A percentile compares a stretch with the other conserved stretches of the same genome.
Conservation (phyloP, 164 flowering plant species). For the Brasenia schreberi region DNA sequence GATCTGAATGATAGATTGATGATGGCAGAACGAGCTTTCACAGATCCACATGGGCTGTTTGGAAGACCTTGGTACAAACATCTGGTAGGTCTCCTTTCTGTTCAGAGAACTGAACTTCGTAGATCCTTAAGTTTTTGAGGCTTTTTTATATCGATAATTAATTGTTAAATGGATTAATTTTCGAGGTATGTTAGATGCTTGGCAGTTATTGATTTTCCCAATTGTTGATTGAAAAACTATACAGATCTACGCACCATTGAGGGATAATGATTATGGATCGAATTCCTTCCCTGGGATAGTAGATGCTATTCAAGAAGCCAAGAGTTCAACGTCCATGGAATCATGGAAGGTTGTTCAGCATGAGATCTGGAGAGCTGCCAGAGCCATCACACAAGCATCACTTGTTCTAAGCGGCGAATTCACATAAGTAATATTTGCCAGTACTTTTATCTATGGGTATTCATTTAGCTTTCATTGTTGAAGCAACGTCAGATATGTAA, state of each 20-base stretch:
- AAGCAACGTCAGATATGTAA: not conserved
- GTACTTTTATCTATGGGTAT: not conserved
- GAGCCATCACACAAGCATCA: slow-evolving; percentile 51
- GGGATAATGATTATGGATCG: slow-evolving; percentile 52
- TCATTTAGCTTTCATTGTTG: not conserved
- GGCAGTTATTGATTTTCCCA: not conserved
- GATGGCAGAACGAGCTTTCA: slow-evolving; percentile 78
- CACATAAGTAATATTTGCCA: slow-evolving; percentile 18
- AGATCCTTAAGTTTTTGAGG: no score
- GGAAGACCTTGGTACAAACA: slow-evolving; percentile 70
- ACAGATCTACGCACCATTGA: slow-evolving; percentile 61
- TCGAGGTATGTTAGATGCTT: not conserved
- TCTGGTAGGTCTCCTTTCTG: slow-evolving; percentile 34
- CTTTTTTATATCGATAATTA: no score
- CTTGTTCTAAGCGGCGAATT: slow-evolving; percentile 40
- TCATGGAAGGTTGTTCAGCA: slow-evolving; percentile 54
- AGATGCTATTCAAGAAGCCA: slow-evolving; percentile 46
- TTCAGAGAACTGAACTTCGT: not conserved
- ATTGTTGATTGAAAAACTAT: not conserved
- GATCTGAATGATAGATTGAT: slow-evolving; percentile 61
- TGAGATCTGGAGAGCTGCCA: slow-evolving; percentile 62
- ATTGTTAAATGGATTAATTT: not conserved
- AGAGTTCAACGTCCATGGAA: slow-evolving; percentile 25
- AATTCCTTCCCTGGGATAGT: slow-evolving; percentile 56
- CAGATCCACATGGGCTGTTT: slow-evolving; percentile 47